These are phyloP conservation scores for Acarospora socialis DNA, from an alignment of 2,329 filamentous ascomycete genomes.

Conservation along the genomic window DNA sequence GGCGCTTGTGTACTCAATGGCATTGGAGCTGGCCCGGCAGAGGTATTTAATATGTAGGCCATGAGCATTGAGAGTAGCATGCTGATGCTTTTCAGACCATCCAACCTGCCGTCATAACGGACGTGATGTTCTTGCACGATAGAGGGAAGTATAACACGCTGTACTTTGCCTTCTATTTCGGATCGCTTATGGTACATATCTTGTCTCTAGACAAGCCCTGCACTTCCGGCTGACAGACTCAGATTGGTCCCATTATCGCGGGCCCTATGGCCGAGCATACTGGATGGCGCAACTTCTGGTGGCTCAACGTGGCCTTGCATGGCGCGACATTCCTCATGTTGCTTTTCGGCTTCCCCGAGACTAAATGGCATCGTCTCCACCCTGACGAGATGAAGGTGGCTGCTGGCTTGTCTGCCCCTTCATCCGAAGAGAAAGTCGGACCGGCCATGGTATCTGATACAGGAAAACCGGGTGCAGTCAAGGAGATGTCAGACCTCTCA, in stretches of 20 bases:
- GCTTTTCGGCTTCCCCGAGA: conserved; percentile 49
- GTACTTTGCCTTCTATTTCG: conserved; percentile 51
- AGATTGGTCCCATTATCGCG: conserved; percentile 42
- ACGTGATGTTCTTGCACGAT: conserved; percentile 51
- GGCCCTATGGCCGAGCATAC: conserved; percentile 46
- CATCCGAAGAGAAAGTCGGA: conserved; percentile 9
- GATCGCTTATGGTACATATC: conserved; percentile 39
- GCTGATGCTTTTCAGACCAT: conserved; percentile 28
- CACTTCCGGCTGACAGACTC: conserved; percentile 13
- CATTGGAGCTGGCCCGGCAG: conserved; percentile 46
- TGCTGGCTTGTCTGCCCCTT: background rate
- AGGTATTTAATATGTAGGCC: conserved; percentile 20
- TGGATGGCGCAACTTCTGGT: conserved; percentile 54
- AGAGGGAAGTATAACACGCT: conserved; percentile 47
- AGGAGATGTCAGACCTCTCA: conserved; percentile 11
- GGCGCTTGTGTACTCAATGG: conserved; percentile 48
- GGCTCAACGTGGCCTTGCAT: conserved; percentile 46
- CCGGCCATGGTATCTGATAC: too few species aligned
- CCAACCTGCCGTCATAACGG: conserved; percentile 48
- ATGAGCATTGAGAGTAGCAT: background rate
- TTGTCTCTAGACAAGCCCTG: conserved; percentile 6
- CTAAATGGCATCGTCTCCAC: conserved; percentile 40
- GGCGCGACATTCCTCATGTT: conserved; percentile 36
- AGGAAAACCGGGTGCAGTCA: too few species aligned
- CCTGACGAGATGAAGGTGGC: conserved; percentile 14